Evolutionary conservation across 495 filamentous ascomycete species (phyloP), one percentile per base, ranked within the genome.

Genomic region (Penicillium riverlandense): DNA sequence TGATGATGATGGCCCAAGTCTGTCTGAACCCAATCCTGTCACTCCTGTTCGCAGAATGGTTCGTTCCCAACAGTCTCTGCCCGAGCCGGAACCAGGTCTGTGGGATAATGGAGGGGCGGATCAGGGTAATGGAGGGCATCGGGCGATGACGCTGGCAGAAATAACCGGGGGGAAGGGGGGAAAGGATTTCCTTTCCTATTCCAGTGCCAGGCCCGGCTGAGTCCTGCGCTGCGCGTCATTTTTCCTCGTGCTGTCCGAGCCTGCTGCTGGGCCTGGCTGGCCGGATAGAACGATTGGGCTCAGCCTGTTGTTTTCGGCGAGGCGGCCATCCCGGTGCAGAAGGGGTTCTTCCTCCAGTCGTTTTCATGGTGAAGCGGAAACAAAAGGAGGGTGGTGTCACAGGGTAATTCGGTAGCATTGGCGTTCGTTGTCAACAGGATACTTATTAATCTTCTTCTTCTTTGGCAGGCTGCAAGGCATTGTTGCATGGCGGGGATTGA

Each of bases 401-500:
- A 16, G 32, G 57, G 50, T 56, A 48, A 54, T 55, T 59, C 45
- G 49, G 43, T 48, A 41, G 40, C 39, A 35, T 22, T 22, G 43
- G 34, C 40, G 50, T 44, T 39, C 45, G 43, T 22, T 44, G 44
- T 55, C 42, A 47, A 58, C 43, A 50, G 51, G 45, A 44, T 42
- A 58, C 55, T 55, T 55, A 22, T 22, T 22, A 6, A 4, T 22
- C 22, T 3, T 35, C 45, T 0, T 37, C 45, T 34, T 34, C 41
- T 36, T 59, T 36, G 51, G 57, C 49, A 60, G 57, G 57, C 54
- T 60, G 51, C 38, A 47, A 60, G 57, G 57, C 57, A 58, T 54
- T 4, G 50, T 54, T 4, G 50, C 50, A 54, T 43, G 41, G 47
- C 16, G 27, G 22, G 14, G 33, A 22, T 22, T 22, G 22, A 46